Conservation (phyloP, 2,329 filamentous ascomycete genomes). For the Ophiostoma triangulosporum region DNA sequence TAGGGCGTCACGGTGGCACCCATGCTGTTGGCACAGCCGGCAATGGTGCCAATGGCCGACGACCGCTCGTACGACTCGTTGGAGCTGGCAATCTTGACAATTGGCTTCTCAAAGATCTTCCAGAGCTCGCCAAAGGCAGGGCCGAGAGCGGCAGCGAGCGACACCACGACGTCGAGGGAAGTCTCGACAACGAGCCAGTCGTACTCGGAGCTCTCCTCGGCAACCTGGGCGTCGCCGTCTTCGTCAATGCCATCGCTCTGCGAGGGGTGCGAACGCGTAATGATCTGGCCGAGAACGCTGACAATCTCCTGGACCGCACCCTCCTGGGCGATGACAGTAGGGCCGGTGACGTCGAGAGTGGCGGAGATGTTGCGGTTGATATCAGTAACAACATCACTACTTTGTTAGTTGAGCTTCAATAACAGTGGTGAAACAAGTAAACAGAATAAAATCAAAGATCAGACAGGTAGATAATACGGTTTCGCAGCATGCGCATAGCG, state of each 20-base stretch:
- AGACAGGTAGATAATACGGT: slow-evolving; percentile 45
- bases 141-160: slow-evolving; percentile 71
- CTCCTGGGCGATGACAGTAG: slow-evolving; percentile 63
- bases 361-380: slow-evolving; percentile 89
- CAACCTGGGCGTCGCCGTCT: slow-evolving; percentile 62
- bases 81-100: slow-evolving; percentile 77
- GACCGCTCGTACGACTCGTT: slow-evolving; percentile 79
- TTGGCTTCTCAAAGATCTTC: slow-evolving; percentile 89
- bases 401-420: slow-evolving; percentile 7
- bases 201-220: slow-evolving; percentile 74
- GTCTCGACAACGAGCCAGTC: slow-evolving; percentile 97
- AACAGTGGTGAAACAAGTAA: not conserved
- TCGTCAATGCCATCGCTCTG: slow-evolving; percentile 80
- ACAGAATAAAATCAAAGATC: slow-evolving; percentile 15
- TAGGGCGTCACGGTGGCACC: slow-evolving; percentile 67
- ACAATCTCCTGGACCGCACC: slow-evolving; percentile 64
- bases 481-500: slow-evolving; percentile 86
- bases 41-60: slow-evolving; percentile 80
- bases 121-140: slow-evolving; percentile 72
- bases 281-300: slow-evolving; percentile 60
- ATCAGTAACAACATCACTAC: slow-evolving; percentile 76
- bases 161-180: slow-evolving; percentile 78
- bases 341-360: slow-evolving; percentile 81
- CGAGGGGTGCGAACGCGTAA: slow-evolving; percentile 83
- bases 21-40: slow-evolving; percentile 81